These are phyloP conservation scores for Melocanna baccifera DNA, from an alignment of 176 grass and related monocot species.

Conservation along the genomic window DNA sequence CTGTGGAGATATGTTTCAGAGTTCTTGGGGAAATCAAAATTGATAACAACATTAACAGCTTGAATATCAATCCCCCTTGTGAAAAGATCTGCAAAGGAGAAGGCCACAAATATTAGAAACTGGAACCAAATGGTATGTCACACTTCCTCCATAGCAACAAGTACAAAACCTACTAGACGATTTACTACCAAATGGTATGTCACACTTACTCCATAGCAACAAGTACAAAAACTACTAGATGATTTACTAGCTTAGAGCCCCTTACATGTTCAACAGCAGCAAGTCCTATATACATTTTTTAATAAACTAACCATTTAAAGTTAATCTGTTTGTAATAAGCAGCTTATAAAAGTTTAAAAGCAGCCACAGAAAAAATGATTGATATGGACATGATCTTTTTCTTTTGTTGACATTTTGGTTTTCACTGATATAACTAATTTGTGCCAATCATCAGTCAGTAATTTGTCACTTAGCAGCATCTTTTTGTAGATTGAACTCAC, in stretches of 20 bases:
- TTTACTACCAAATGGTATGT: not conserved
- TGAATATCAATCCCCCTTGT: slow-evolving; percentile 99
- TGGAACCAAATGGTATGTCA: not conserved
- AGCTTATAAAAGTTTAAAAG: slow-evolving; percentile 6
- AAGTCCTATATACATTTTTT: not conserved
- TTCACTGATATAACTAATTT: slow-evolving; percentile 22
- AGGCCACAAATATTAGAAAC: slow-evolving; percentile 3
- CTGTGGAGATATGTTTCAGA: slow-evolving; percentile 98
- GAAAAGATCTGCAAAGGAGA: slow-evolving; percentile 78
- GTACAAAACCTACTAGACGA: slow-evolving; percentile 3
- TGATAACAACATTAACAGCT: slow-evolving; percentile 99
- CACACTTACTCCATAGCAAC: not conserved
- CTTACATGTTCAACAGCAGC: not conserved
- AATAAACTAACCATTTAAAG: slow-evolving; percentile 26
- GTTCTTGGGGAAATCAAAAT: slow-evolving; percentile 99
- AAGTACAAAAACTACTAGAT: slow-evolving; percentile 14
- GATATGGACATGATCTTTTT: not conserved
- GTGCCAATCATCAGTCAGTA: not conserved
- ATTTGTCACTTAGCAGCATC: not conserved
- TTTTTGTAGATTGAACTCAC: not conserved
- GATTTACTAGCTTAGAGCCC: not conserved
- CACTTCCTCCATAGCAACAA: not conserved
- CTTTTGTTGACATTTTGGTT: not conserved
- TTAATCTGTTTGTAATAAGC: slow-evolving; percentile 4
- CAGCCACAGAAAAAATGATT: not conserved